Base-by-base conservation (phyloP, 2,329 filamentous ascomycete species). In the Neonectria hederae region DNA sequence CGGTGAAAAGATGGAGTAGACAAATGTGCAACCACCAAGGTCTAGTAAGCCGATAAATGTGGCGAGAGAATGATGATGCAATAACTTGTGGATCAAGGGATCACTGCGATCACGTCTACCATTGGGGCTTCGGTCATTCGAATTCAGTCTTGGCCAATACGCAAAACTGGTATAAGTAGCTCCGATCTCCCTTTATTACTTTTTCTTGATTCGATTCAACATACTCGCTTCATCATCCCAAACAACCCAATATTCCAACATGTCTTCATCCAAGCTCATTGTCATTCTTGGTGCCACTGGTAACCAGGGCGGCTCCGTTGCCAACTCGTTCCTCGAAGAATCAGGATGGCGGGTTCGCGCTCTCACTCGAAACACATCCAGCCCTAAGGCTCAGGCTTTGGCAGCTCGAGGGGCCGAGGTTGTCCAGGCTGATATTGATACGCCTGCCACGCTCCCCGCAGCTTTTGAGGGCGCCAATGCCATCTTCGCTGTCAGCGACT, bases 401-500 rank as follows among this genome's bases (percentile, higher is more conserved):
- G 57, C 43, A 2, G 22, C 64, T 0, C 62, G 59, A 2, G 73
- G 73, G 4, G 68, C 65, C 14, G 65, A 75, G 45, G 52, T 76
- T 2, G 67, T 75, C 45, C 24, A 52, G 9, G 74, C 65, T 21
- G 70, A 75, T 46, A 52, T 74, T 14, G 65, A 69, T 26, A 55
- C 67, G 11, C 52, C 61, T 2, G 49, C 24, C 1, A 57, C 69
- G 0, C 65, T 76, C 3, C 14, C 8, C 3, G 35, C 57, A 1
- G 75, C 75, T 2, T 70, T 76, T 22, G 22, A 64, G 10, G 73
- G 70, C 26, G 67, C 69, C 26, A n/a, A 66, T 4, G 72, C 70
- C 19, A 65, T 78, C 51, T 78, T 76, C 35, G 68, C 66, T 2
- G 71, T 76, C 8, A 78, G 69, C 21, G 72, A 77, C 65, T 77